These are phyloP conservation scores for Gryganskiella cystojenkinii DNA, from an alignment of 192 early-diverging fungal species.

Conservation along the genomic window DNA sequence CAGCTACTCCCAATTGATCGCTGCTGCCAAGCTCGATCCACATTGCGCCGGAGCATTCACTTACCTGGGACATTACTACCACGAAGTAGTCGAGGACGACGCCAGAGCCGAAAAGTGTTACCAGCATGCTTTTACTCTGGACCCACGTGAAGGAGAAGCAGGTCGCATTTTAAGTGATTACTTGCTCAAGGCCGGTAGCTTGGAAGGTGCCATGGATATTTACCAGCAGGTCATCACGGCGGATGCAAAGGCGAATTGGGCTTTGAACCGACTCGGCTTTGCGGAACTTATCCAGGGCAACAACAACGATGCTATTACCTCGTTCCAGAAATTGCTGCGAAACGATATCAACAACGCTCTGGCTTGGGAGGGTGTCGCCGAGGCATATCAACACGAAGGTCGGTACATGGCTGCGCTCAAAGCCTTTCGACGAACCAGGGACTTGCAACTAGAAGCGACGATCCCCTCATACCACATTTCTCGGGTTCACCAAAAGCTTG, in stretches of 20 bases:
- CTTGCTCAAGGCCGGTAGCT: constrained; percentile 60
- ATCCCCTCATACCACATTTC: constrained; percentile 59
- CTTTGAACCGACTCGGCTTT: constrained; percentile 84
- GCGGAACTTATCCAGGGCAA: constrained; percentile 63
- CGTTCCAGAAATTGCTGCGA: constrained; percentile 88
- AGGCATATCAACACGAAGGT: constrained; percentile 78
- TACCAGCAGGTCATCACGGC: constrained; percentile 56
- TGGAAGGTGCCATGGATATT: constrained; percentile 59
- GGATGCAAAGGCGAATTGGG: constrained; percentile 72
- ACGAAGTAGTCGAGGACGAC: constrained; percentile 69
- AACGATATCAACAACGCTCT: constrained; percentile 68
- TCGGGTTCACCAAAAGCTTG: constrained; percentile 62
- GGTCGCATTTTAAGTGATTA: constrained; percentile 72
- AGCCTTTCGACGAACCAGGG: constrained; percentile 76
- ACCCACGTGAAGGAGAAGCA: constrained; percentile 74
- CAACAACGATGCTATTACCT: constrained; percentile 66
- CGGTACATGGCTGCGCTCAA: constrained; percentile 80
- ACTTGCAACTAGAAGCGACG: constrained; percentile 68
- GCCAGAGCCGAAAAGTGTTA: constrained; percentile 85
- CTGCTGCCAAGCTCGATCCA: constrained; percentile 77
- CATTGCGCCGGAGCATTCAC: constrained; percentile 73
- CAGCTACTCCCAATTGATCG: constrained; percentile 75
- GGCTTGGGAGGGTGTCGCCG: constrained; percentile 85
- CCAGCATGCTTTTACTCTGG: constrained; percentile 78
- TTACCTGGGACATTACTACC: constrained; percentile 86